These are phyloP conservation scores for Candolleomyces efflorescens DNA, from an alignment of 768 basidiomycete genomes.

Conservation along the genomic window DNA sequence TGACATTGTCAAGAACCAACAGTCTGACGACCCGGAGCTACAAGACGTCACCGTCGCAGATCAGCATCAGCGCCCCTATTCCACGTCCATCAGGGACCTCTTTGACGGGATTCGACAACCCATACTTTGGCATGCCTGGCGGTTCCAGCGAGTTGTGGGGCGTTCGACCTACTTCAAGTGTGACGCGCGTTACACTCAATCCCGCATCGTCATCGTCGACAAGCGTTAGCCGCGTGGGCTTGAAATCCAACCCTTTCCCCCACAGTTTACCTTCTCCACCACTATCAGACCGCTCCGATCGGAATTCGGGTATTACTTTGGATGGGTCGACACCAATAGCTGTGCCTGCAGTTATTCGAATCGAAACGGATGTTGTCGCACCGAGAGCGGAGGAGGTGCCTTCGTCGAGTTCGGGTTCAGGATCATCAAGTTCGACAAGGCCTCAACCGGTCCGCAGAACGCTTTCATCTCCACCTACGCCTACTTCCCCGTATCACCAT, in stretches of 20 bases:
- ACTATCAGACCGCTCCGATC: background rate
- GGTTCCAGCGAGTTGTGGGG: slow-evolving; percentile 5
- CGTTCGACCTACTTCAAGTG: slow-evolving; percentile 17
- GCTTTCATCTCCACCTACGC: slow-evolving; percentile 21
- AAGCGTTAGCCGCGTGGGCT: slow-evolving; percentile 1
- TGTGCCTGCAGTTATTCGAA: slow-evolving; percentile 19
- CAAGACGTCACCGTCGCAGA: background rate
- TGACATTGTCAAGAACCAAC: background rate
- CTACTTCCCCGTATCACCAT: slow-evolving; percentile 14
- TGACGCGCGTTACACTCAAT: background rate
- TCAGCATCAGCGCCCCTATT: slow-evolving; percentile 32
- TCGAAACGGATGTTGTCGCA: slow-evolving; percentile 11
- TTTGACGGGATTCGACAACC: slow-evolving; percentile 28
- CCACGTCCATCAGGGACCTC: slow-evolving; percentile 26
- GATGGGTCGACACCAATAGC: background rate
- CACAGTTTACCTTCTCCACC: background rate
- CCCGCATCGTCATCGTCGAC: slow-evolving; percentile 2
- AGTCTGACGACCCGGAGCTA: background rate
- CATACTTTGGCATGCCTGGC: slow-evolving; percentile 7
- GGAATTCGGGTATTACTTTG: background rate
- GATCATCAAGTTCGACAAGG: too few species aligned
- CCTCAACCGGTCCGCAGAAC: slow-evolving; percentile 20
- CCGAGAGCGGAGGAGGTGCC: slow-evolving; percentile 2
- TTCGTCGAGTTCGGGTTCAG: too few species aligned
- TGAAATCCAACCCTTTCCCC: background rate